Evolutionary conservation across 2,329 filamentous ascomycete genomes (phyloP), one percentile per base, ranked within the genome.

Genomic region (Talaromyces sp.): DNA sequence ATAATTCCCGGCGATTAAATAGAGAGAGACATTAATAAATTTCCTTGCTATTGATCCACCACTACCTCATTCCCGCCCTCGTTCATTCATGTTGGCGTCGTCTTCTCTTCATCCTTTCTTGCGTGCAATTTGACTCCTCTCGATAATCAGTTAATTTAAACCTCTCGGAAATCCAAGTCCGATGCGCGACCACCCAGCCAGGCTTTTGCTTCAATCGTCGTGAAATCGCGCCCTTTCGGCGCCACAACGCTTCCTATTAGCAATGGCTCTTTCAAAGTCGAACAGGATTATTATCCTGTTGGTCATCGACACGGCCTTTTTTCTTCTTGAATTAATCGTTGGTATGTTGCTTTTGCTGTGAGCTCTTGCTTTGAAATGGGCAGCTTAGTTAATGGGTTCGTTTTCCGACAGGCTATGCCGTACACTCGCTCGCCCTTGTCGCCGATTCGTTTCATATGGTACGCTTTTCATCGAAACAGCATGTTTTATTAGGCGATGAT

Each of bases 361-460:
- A 54, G 50, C 7, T 39, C 2, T 37, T 22, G 10, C 2, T 3
- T 3, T 35, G 33, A 22, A 17, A 56, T n/a, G 25, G 22, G 8
- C 49, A n/a, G 50, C n/a, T 37, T 22, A 5, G 7, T 39, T 39
- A 39, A 56, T 25, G 33, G 31, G 31, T 19, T 35, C 15, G 50
- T 31, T 35, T 22, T 54, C 33, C 19, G 31, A 47, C 68, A 85
- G 85, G 95, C 67, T 92, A 97, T 82, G 82, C 89, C 68, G 92
- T 96, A 67, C 90, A 93, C 75, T 98, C 95, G 19, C 86, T 99
- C 71, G 95, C 95, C 43, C 86, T 99, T 66, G 93, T 96, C 75
- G 95, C 95, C 62, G 95, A 99, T 82, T 93, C 95, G 67, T 99
- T 99, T 79, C 95, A 99, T 81, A 99, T 99, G 95, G 90, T 92